These are phyloP conservation scores for Lagenidium sp. DNA, from an alignment of 352 stramenopile species.

Conservation along the genomic window DNA sequence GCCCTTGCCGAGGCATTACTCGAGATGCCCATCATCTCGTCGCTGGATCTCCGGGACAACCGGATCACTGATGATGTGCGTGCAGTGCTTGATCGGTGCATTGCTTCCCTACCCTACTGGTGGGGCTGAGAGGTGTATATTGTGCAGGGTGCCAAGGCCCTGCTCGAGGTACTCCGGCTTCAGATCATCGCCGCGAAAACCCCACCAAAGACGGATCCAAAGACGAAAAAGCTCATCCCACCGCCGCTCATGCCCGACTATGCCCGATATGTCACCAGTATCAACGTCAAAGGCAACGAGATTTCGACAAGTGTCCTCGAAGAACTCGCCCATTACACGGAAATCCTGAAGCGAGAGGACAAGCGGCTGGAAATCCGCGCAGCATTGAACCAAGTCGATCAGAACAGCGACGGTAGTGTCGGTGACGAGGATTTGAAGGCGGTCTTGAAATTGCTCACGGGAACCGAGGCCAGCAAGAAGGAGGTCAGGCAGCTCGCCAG, in stretches of 20 bases:
- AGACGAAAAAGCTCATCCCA: slow-evolving; percentile 39
- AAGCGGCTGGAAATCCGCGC: slow-evolving; percentile 71
- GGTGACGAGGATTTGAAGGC: slow-evolving; percentile 74
- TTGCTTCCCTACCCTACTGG: background rate
- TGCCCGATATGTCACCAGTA: slow-evolving; percentile 57
- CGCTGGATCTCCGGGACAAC: slow-evolving; percentile 69
- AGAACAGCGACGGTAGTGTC: slow-evolving; percentile 37
- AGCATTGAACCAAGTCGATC: slow-evolving; percentile 62
- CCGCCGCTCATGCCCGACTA: slow-evolving; percentile 33
- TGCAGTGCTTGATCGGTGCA: slow-evolving; percentile 1
- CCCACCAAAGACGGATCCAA: slow-evolving; percentile 29
- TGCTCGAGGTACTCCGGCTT: slow-evolving; percentile 67
- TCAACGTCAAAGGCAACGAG: slow-evolving; percentile 76
- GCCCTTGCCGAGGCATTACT: slow-evolving; percentile 63
- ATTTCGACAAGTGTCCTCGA: slow-evolving; percentile 47
- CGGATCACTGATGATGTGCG: slow-evolving; percentile 68
- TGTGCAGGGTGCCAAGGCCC: slow-evolving; percentile 50
- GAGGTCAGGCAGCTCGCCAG: slow-evolving; percentile 56
- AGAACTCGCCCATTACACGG: slow-evolving; percentile 63
- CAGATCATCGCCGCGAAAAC: slow-evolving; percentile 73
- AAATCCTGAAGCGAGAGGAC: slow-evolving; percentile 68
- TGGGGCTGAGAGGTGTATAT: background rate
- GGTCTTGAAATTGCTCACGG: slow-evolving; percentile 69
- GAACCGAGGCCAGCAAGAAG: slow-evolving; percentile 66
- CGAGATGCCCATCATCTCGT: slow-evolving; percentile 71